Evolutionary conservation across 1,284 basidiomycete genomes (phyloP).

Genomic region (Exobasidium cylindrosporum): DNA sequence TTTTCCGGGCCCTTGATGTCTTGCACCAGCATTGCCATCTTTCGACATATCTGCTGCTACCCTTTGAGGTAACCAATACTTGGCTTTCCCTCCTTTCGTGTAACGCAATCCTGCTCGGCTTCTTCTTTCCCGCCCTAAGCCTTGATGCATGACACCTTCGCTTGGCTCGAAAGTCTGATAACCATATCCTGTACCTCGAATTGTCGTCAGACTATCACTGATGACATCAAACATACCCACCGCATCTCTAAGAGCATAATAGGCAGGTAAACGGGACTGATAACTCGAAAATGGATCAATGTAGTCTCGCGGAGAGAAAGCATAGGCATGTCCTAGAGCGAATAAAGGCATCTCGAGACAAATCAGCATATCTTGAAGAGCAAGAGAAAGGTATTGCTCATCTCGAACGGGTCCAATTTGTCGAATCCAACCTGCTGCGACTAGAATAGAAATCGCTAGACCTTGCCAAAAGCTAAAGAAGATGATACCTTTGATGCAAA

Average conservation of each 20-base stretch:
- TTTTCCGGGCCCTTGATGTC: constrained; percentile 56
- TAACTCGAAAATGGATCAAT: constrained; percentile 36
- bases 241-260: constrained; percentile 73
- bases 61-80: constrained; percentile 55
- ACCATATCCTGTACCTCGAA: constrained; percentile 83
- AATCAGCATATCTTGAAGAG: constrained; percentile 60
- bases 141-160: constrained; percentile 78
- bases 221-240: constrained; percentile 76
- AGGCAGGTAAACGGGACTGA: constrained; percentile 43
- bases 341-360: constrained; percentile 98
- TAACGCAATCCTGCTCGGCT: constrained; percentile 72
- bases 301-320: constrained; percentile 62
- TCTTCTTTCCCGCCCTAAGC: constrained; percentile 32
- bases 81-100: constrained; percentile 72
- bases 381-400: constrained; percentile 61
- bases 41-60: constrained; percentile 22
- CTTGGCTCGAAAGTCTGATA: constrained; percentile 94
- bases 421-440: constrained; percentile 73
- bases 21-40: constrained; percentile 26
- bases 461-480: constrained; percentile 98
- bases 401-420: constrained; percentile 73
- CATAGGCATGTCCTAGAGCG: constrained; percentile 85
- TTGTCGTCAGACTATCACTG: constrained; percentile 77
- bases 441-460: constrained; percentile 79
- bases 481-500: constrained; percentile 88